Base-by-base conservation (phyloP, 1,139 yeast species). In the Yamadazyma atlantica region DNA sequence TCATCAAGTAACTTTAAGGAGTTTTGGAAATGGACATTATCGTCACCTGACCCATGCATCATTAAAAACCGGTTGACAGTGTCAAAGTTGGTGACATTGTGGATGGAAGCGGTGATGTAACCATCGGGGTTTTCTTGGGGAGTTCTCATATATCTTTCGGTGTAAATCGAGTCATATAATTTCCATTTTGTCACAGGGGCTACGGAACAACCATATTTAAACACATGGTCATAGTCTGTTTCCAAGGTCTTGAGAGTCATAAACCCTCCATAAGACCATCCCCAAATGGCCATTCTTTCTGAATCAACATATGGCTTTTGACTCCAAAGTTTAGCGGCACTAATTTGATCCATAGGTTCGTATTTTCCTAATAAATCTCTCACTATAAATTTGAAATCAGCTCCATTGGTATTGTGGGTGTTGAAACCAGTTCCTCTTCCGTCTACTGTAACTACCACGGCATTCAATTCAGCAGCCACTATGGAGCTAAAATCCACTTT, bases 261-360 rank as follows among this genome's bases (percentile, higher is more conserved):
- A 54, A 76, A 85, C 0, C 92, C 94, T 41, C 94, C 94, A 53
- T 84, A 85, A 2, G 89, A 82, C 90, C 92, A 85, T 5, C 94
- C 94, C 81, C 88, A 85, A 37, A 85, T 76, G 1, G 87, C 86
- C 10, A 84, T 77, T 45, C 78, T 69, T 3, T 66, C 63, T 6
- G 62, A 53, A 55, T 85, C 86, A 30, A 84, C 82, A 50, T 76
- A 85, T 2, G 71, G 48, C 43, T 73, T 73, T 6, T 61, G 36
- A 1, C 73, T 64, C 80, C 87, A 85, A 2, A 69, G 45, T 43
- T 73, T 73, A 1, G 85, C 92, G 4, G 89, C 87, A 0, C 75
- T 62, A 22, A 85, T 79, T 58, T 85, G 90, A 57, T 85, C 94
- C 24, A 64, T 54, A 2, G 86, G 83, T 55, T 85, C 94, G 50